A percentile compares a stretch with the other conserved stretches of the same genome.
Evolutionary conservation across 345 rosid species (phyloP).

Genomic region (Brassica rapa): DNA sequence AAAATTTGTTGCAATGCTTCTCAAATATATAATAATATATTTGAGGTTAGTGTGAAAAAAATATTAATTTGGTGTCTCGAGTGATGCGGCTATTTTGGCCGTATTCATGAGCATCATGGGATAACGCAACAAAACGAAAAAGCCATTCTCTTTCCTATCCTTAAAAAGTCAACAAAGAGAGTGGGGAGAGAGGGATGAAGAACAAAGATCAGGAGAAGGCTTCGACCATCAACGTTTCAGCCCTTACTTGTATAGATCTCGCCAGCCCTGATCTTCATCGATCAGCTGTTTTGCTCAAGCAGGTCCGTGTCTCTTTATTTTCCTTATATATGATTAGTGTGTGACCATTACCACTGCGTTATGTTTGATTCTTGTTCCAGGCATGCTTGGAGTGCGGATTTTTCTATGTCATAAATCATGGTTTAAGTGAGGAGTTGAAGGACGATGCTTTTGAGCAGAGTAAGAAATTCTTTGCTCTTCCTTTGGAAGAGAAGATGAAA

Average conservation of each 20-base stretch:
- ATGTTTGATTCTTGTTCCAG: conserved; percentile 34
- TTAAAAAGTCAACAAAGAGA: neutral
- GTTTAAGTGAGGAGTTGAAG: conserved; percentile 65
- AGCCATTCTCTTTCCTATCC: neutral
- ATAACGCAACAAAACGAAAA: neutral
- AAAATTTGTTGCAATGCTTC: too few relatives aligned
- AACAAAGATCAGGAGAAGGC: neutral
- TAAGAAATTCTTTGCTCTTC: conserved; percentile 60
- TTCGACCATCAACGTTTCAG: conserved; percentile 19
- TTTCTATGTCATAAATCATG: conserved; percentile 82
- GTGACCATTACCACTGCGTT: neutral
- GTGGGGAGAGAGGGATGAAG: neutral
- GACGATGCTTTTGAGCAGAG: conserved; percentile 65
- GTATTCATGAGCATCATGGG: neutral
- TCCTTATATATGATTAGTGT: neutral
- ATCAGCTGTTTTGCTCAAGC: conserved; percentile 22
- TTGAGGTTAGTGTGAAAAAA: too few relatives aligned
- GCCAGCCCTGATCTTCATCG: conserved; percentile 24
- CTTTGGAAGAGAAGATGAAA: conserved; percentile 61
- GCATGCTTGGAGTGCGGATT: conserved; percentile 83
- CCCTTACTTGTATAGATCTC: conserved; percentile 32
- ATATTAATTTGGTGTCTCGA: neutral
- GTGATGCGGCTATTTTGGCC: neutral
- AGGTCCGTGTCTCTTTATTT: neutral
- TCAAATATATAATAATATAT: too few relatives aligned